Evolutionary conservation across 495 filamentous ascomycete genomes (phyloP).

Genomic region (Lindgomyces ingoldianus): DNA sequence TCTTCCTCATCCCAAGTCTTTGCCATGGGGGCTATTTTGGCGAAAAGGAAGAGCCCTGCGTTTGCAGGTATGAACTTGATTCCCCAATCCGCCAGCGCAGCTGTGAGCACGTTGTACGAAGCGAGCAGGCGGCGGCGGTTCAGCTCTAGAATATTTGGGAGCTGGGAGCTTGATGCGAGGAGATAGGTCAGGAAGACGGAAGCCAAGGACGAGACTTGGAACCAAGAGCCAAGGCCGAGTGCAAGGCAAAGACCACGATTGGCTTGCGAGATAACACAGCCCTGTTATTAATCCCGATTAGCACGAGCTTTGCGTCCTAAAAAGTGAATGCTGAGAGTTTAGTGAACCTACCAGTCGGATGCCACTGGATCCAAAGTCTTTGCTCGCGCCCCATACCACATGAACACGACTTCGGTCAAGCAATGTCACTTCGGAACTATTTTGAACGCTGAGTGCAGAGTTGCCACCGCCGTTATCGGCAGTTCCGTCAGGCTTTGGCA

Average conservation of each 20-base stretch:
- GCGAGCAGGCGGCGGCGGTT: conserved; percentile 23
- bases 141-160: conserved; percentile 22
- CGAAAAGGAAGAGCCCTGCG: conserved; percentile 36
- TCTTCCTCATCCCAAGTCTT: conserved; percentile 36
- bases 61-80: conserved; percentile 36
- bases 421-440: background rate
- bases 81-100: conserved; percentile 15
- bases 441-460: too few relatives aligned
- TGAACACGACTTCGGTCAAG: background rate
- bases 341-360: conserved; percentile 25
- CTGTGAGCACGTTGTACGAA: conserved; percentile 30
- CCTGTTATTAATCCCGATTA: too few relatives aligned
- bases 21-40: conserved; percentile 24
- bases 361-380: conserved; percentile 33
- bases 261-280: conserved; percentile 5
- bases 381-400: conserved; percentile 28
- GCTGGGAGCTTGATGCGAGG: conserved; percentile 19
- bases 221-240: conserved; percentile 12
- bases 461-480: too few relatives aligned
- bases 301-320: too few relatives aligned
- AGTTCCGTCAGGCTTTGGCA: too few relatives aligned
- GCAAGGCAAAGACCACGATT: conserved; percentile 23
- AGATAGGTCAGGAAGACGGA: conserved; percentile 21
- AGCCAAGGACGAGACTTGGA: conserved; percentile 22
- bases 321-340: too few relatives aligned